These are phyloP conservation scores for Boletus barrowsii DNA, from an alignment of 768 basidiomycete genomes.

Conservation along the genomic window DNA sequence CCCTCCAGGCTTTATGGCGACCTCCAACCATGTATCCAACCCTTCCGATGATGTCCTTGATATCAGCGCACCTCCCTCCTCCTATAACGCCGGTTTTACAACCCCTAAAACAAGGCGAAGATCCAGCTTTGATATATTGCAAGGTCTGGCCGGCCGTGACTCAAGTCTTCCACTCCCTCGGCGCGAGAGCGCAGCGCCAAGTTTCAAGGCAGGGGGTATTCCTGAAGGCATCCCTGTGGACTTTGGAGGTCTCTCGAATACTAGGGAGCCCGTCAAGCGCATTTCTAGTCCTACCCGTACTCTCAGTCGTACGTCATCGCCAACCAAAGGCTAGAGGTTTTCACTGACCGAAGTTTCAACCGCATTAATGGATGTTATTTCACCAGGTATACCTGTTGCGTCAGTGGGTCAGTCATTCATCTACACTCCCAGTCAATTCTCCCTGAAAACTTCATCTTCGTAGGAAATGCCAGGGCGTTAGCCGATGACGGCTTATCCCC, in stretches of 20 bases:
- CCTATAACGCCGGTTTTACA: conserved; percentile 33
- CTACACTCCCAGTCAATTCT: conserved; percentile 3
- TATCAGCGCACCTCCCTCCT: conserved; percentile 31
- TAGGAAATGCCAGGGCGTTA: conserved; percentile 81
- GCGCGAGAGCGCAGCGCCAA: conserved; percentile 42
- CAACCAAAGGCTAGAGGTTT: conserved; percentile 18
- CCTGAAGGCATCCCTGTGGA: conserved; percentile 70
- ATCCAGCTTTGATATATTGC: conserved; percentile 70
- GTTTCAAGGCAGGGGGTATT: conserved; percentile 51
- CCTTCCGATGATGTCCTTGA: conserved; percentile 35
- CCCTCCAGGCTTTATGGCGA: conserved; percentile 36
- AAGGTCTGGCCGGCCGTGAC: conserved; percentile 70
- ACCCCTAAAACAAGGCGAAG: conserved; percentile 55
- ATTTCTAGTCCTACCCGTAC: conserved; percentile 72
- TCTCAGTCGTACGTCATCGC: conserved; percentile 64
- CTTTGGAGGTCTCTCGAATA: conserved; percentile 42
- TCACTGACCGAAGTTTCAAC: conserved; percentile 19
- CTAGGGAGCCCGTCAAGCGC: conserved; percentile 45
- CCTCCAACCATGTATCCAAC: conserved; percentile 38
- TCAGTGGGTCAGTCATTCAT: conserved; percentile 61
- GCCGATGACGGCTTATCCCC: conserved; percentile 65
- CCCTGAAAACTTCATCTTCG: conserved; percentile 19
- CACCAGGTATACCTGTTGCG: conserved; percentile 69
- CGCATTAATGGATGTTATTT: conserved; percentile 24
- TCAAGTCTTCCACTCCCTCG: conserved; percentile 70